Conservation (phyloP, 306 rosid species). For the peach (Prunus persica) region DNA sequence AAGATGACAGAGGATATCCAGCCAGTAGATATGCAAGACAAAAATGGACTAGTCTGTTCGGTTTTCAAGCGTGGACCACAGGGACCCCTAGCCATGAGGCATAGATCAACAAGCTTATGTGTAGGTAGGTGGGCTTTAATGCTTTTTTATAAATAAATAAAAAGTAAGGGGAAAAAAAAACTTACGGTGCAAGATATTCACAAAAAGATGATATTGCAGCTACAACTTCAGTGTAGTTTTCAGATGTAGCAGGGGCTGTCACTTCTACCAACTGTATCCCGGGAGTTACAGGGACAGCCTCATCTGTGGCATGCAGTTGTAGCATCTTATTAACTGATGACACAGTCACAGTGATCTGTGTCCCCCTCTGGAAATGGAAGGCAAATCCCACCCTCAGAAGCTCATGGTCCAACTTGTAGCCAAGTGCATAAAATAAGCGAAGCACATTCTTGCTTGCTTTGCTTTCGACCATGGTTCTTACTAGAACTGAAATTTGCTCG, state of each 20-base stretch:
- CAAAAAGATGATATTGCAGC: constrained; percentile 77
- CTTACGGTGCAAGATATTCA: constrained; percentile 99
- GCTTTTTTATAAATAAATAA: background rate
- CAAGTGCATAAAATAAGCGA: constrained; percentile 72
- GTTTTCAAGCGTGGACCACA: background rate
- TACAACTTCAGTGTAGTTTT: constrained; percentile 70
- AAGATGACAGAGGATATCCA: background rate
- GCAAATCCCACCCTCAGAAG: constrained; percentile 78
- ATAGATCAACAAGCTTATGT: background rate
- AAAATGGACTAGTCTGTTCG: background rate
- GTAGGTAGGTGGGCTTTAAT: background rate
- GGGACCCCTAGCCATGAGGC: background rate
- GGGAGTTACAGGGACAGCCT: constrained; percentile 84
- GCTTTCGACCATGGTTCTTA: constrained; percentile 86
- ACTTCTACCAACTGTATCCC: constrained; percentile 96
- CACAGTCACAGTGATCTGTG: constrained; percentile 71
- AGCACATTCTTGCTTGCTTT: constrained; percentile 84
- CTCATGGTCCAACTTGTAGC: constrained; percentile 93
- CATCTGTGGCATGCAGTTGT: constrained; percentile 85
- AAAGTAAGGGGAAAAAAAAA: background rate
- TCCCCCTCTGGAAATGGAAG: constrained; percentile 69
- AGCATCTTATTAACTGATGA: constrained; percentile 87
- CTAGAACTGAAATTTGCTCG: constrained; percentile 85
- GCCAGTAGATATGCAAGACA: background rate
- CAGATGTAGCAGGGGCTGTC: constrained; percentile 85